These are phyloP conservation scores for Prinsepia uniflora DNA, from an alignment of 306 rosid species.

Conservation along the genomic window DNA sequence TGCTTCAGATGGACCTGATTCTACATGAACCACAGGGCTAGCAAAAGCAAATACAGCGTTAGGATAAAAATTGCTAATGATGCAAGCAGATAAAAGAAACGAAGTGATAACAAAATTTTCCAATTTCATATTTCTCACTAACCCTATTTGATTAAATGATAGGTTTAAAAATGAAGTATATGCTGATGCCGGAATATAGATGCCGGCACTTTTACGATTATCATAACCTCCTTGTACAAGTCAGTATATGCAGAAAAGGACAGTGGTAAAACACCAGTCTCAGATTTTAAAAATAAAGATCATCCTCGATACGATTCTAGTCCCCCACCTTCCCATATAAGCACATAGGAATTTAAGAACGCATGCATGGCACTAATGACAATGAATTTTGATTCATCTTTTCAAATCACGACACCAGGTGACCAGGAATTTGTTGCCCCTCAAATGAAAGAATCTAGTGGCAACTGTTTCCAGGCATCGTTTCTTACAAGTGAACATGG, in stretches of 20 bases:
- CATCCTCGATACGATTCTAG: conserved; percentile 3
- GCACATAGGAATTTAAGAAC: not conserved
- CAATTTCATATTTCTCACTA: not conserved
- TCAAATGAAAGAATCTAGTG: not conserved
- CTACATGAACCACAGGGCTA: conserved; percentile 54
- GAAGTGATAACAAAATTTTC: not conserved
- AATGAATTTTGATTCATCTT: not conserved
- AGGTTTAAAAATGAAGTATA: not conserved
- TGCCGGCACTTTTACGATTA: not conserved
- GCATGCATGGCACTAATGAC: not conserved
- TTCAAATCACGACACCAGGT: not conserved
- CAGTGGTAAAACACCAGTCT: not conserved
- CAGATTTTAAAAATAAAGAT: not conserved
- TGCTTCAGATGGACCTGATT: conserved; percentile 63
- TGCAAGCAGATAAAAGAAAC: not conserved
- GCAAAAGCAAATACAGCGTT: conserved; percentile 37
- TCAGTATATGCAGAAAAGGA: not conserved
- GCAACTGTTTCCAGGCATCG: not conserved
- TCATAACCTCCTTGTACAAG: not conserved
- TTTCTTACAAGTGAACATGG: not conserved
- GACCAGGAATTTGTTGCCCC: not conserved
- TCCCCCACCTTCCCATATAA: not conserved
- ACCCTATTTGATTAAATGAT: not conserved
- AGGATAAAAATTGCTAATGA: not conserved
- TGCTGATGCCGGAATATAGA: no score